Base-by-base conservation (phyloP, 2,329 filamentous ascomycete genomes). In the Verticillium nonalfalfae region DNA sequence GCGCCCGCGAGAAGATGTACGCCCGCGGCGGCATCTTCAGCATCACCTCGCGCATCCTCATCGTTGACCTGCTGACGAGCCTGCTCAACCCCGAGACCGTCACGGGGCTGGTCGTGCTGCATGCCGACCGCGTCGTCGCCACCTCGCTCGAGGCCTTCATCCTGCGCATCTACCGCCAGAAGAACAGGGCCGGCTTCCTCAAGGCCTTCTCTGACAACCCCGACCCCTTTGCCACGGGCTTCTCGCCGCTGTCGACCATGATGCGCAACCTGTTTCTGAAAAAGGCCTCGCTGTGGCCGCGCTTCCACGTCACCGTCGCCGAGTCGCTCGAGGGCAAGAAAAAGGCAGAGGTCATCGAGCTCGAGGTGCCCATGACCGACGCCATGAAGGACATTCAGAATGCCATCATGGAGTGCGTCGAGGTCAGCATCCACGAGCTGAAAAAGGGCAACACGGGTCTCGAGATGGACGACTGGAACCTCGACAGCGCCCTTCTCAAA, bases 171-270 rank as follows among this genome's bases (percentile, higher is more conserved):
- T 99, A 93, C 73, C 85, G 95, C 63, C 94, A 98, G 76, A 91
- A 91, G 79, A 99, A 99, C 75, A 97, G 96, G 78, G 81, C 77
- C 36, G 95, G 95, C 38, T 98, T 99, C 68, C 80, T 99, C 36
- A 99, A 99, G 71, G 95, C 95, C 13, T 97, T 99, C 71, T 95
- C 93, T 0, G 95, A 99, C 72, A 90, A 89, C 38, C 94, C 95
- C 0, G 93, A 98, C 71, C 90, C 93, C 0, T 96, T 99, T 70
- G 90, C 91, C 0, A 88, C 85, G 0, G 94, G 93, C 1, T 98
- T 97, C 74, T 87, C 92, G 4, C 94, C 95, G 5, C 80, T 99
- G 55, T 85, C 92, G 1, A 93, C 87, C 58, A 96, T 96, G 87
- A 89, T 99, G 87, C 85, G 92, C 63, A 98, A 95, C 70, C 77